phyloP scores from a whole-genome alignment of 805 yeast species.

The Schizosaccharomyces osmophilus region DNA sequence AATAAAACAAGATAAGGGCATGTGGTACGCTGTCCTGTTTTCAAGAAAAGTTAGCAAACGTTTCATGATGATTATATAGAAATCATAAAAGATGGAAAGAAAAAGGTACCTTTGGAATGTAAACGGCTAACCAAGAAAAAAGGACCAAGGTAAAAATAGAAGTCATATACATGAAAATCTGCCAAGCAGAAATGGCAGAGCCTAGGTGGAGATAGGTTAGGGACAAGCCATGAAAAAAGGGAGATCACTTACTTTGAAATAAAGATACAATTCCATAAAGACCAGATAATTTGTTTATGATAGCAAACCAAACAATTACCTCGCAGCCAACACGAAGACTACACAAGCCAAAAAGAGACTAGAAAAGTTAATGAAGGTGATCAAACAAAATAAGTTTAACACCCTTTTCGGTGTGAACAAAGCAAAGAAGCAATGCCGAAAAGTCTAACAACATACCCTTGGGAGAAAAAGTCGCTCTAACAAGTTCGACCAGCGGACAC shows the following conservation, averaged over 20 bases:
- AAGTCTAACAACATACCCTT: too few species aligned
- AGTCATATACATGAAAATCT: conserved; percentile 1
- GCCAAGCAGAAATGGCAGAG: background rate
- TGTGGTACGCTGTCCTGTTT: conserved; percentile 30
- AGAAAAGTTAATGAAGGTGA: background rate
- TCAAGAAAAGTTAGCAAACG: background rate
- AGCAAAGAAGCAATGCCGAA: too few species aligned
- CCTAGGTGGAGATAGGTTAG: background rate
- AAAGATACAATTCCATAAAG: conserved; percentile 64
- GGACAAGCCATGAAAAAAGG: background rate
- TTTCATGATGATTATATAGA: background rate
- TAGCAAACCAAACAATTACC: conserved; percentile 43
- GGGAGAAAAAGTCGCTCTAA: too few species aligned
- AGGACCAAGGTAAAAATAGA: background rate
- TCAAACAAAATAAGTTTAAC: too few species aligned
- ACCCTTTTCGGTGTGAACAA: too few species aligned
- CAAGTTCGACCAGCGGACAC: too few species aligned
- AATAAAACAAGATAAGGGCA: conserved; percentile 35
- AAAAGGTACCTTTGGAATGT: background rate
- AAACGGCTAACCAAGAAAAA: background rate
- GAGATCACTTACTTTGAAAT: conserved; percentile 26
- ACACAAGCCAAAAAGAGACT: conserved; percentile 31
- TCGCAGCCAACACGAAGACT: conserved; percentile 82
- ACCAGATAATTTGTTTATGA: conserved; percentile 75
- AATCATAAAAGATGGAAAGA: background rate